Base-by-base conservation (phyloP, 176 grass and related monocot genomes). In the Zoysia japonica region DNA sequence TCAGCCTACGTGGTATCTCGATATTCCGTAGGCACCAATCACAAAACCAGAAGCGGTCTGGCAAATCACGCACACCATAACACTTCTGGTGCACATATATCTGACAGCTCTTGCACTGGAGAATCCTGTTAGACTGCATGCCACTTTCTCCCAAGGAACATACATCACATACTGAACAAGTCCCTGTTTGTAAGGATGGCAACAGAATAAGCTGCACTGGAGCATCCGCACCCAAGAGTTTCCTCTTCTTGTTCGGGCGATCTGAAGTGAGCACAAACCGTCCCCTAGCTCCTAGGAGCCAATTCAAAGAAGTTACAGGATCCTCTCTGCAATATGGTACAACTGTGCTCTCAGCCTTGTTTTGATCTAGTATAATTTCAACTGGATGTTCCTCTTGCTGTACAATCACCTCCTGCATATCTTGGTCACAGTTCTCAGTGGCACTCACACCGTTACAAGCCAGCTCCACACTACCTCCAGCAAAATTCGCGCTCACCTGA, bases 181-280 rank as follows among this genome's bases (percentile, higher is more conserved):
- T 40, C 48, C 85, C 88, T 14, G 76, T 48, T 48, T 77, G 73
- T 13, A 71, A 62, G 70, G 73, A 61, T 53, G 92, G 92, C 65
- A 99, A 79, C 7, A 87, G 9, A 45, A 99, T 57, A 41, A 99
- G 86, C 69, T 68, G 81, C 48, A 95, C 88, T 72, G 95, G 70
- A 61, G 96, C 92, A 79, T 93, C 92, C 12, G 82, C 86, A 20
- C 96, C 96, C 61, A 99, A 78, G 16, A 95, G 86, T 86, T 99
- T 99, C 68, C 90, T 87, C 64, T 99, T 99, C 86, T 99, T 99
- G 79, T 91, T 99, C 0, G 96, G 96, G 19, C 90, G 90, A 75
- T 95, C 92, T 2, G 96, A 99, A 39, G 96, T 95, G 39, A 99
- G 90, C 48, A 91, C 72, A 51, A 80, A 89, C 52, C 96, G 84